Evolutionary conservation across 2,329 filamentous ascomycete species (phyloP).

Genomic region (Fusarium sp.): DNA sequence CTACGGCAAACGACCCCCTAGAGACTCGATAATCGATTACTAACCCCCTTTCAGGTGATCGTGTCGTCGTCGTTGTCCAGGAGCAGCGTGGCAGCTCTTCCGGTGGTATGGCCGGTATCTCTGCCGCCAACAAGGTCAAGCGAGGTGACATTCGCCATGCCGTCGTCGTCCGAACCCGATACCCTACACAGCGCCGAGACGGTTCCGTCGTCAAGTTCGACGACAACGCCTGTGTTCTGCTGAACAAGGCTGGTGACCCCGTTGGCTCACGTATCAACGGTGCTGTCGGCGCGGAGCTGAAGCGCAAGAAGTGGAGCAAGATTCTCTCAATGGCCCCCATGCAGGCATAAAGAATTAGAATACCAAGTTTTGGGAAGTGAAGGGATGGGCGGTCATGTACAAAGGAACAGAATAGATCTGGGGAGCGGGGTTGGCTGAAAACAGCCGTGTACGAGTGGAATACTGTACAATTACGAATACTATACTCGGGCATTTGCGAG

Average conservation of each 20-base stretch:
- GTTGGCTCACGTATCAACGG: slow-evolving; percentile 94
- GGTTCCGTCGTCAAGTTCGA: slow-evolving; percentile 94
- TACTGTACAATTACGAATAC: slow-evolving; percentile 55
- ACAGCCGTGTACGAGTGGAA: slow-evolving; percentile 48
- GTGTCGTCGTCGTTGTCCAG: slow-evolving; percentile 97
- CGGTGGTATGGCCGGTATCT: slow-evolving; percentile 79
- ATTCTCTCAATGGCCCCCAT: slow-evolving; percentile 93
- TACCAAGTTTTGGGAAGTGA: neutral
- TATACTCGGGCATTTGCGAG: slow-evolving; percentile 54
- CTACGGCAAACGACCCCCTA: neutral
- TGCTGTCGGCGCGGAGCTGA: slow-evolving; percentile 90
- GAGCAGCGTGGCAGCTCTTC: slow-evolving; percentile 89
- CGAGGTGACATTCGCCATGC: slow-evolving; percentile 97
- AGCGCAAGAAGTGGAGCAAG: slow-evolving; percentile 97
- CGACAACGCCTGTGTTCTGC: slow-evolving; percentile 97
- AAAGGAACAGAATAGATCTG: slow-evolving; percentile 36
- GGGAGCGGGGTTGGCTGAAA: slow-evolving; percentile 5
- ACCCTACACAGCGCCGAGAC: slow-evolving; percentile 89
- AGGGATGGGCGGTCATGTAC: slow-evolving; percentile 24
- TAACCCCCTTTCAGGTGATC: slow-evolving; percentile 77
- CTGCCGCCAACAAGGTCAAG: slow-evolving; percentile 90
- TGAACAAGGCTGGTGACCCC: slow-evolving; percentile 97
- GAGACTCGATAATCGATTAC: neutral
- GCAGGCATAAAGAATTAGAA: slow-evolving; percentile 62
- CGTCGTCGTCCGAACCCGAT: slow-evolving; percentile 91